Base-by-base conservation (phyloP, 345 rosid species). In the Hibiscus tridactylites region DNA sequence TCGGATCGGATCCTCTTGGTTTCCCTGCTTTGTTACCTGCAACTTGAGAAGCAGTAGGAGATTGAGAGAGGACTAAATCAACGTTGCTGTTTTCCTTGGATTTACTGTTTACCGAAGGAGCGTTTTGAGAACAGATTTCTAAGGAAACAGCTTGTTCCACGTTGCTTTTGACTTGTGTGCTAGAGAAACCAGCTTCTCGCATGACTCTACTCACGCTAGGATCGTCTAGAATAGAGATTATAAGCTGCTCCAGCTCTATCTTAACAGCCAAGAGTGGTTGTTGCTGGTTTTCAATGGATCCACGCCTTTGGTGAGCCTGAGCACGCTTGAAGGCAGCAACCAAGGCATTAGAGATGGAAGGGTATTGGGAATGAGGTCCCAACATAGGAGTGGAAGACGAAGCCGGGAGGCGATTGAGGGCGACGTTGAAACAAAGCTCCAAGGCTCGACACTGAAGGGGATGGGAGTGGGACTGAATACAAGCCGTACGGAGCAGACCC, bases 191-290 rank as follows among this genome's bases (percentile, higher is more conserved):
- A 33, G 99, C 99, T 82, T 95, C 99, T 68, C 90, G 87, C 99
- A 95, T 95, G 79, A 92, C 99, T 75, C 99, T 83, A 80, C 97
- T 92, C 44, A 94, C 99, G 73, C 99, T 92, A 21, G 99, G 99
- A 78, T 95, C 99, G 72, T 95, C 97, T 0, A 95, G 77, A 61
- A 92, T 95, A 3, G 99, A 95, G 33, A 92, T 87, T 6, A 95
- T 84, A 42, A 95, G 97, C 79, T 92, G 99, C 76, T 90, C 93
- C 12, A 92, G 78, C 83, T 95, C 99, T 37, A 95, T 92, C 77
- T 95, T 95, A 58, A 90, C 84, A 1, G 99, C 92, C 72, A 92
- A 81, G 9, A 92, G 86, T 49, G 97, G 92, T 71, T 93, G 95
- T 68, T 95, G 97, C 85, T 89, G 95, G 85, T 83, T 92, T 73